These are phyloP conservation scores for Rubus parviflorus DNA, from an alignment of 306 rosid genomes.

Conservation along the genomic window DNA sequence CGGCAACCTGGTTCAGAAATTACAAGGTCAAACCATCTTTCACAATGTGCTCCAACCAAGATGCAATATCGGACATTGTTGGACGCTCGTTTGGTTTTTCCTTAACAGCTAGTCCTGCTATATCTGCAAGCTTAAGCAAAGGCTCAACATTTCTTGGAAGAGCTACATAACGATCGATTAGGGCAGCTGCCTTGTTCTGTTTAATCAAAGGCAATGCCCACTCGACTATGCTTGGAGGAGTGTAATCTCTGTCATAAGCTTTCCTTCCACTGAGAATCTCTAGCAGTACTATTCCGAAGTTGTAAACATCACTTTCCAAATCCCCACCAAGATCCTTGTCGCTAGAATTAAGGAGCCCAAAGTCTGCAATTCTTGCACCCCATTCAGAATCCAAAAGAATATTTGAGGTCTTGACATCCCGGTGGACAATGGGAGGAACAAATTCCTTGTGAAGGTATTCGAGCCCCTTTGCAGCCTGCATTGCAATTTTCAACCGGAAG, in stretches of 20 bases:
- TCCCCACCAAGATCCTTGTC: conserved; percentile 54
- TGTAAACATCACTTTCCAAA: conserved; percentile 58
- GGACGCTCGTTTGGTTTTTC: conserved; percentile 66
- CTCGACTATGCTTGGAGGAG: conserved; percentile 61
- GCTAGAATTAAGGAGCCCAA: conserved; percentile 61
- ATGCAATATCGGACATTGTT: conserved; percentile 57
- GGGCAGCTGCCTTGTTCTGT: conserved; percentile 73
- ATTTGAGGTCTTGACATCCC: conserved; percentile 70
- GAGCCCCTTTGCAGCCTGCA: conserved; percentile 83
- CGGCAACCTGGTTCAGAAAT: background rate
- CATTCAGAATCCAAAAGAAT: conserved; percentile 83
- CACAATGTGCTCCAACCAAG: conserved; percentile 80
- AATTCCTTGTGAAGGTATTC: conserved; percentile 83
- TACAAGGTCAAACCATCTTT: conserved; percentile 73
- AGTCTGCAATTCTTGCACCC: conserved; percentile 79
- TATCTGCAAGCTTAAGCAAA: conserved; percentile 75
- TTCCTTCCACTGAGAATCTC: conserved; percentile 93
- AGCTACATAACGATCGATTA: conserved; percentile 51
- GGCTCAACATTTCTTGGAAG: conserved; percentile 88
- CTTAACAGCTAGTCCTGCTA: conserved; percentile 68
- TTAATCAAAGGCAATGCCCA: conserved; percentile 87
- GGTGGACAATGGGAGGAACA: conserved; percentile 69
- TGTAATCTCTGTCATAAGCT: conserved; percentile 64
- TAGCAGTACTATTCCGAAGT: conserved; percentile 69
- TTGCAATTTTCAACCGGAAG: conserved; percentile 62